Conservation (phyloP, 164 flowering plant genomes). For the Sextonia rubra region DNA sequence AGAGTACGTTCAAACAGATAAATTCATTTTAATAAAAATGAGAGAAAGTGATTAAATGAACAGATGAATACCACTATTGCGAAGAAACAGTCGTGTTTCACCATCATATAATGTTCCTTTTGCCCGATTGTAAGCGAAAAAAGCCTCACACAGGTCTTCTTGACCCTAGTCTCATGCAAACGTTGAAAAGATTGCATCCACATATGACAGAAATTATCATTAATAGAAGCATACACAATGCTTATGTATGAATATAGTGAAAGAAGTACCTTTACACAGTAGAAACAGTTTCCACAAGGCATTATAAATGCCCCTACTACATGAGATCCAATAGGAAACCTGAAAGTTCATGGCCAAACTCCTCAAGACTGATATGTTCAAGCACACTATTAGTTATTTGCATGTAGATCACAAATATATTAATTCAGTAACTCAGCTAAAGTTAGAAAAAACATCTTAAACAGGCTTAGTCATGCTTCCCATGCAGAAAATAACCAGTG, state of each 20-base stretch:
- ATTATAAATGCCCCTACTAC: conserved; percentile 97
- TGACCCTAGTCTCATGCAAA: conserved; percentile 59
- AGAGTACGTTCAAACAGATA: background rate
- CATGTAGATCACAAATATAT: background rate
- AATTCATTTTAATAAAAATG: background rate
- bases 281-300: conserved; percentile 95
- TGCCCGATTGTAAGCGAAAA: conserved; percentile 91
- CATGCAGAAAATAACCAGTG: background rate
- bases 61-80: conserved; percentile 49
- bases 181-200: background rate
- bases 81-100: conserved; percentile 90
- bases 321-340: conserved; percentile 85
- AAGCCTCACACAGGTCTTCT: conserved; percentile 91
- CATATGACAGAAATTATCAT: background rate
- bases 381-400: background rate
- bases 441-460: background rate
- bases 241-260: background rate
- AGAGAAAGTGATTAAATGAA: conserved; percentile 1
- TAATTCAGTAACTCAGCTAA: background rate
- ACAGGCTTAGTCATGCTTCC: background rate
- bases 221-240: background rate
- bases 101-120: conserved; percentile 98
- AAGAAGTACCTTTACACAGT: conserved; percentile 70
- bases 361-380: background rate
- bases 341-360: conserved; percentile 18